A percentile compares a stretch with the other conserved stretches of the same genome.
Conservation (phyloP, 2,329 filamentous ascomycete species). For the Aspergillus brasiliensis region DNA sequence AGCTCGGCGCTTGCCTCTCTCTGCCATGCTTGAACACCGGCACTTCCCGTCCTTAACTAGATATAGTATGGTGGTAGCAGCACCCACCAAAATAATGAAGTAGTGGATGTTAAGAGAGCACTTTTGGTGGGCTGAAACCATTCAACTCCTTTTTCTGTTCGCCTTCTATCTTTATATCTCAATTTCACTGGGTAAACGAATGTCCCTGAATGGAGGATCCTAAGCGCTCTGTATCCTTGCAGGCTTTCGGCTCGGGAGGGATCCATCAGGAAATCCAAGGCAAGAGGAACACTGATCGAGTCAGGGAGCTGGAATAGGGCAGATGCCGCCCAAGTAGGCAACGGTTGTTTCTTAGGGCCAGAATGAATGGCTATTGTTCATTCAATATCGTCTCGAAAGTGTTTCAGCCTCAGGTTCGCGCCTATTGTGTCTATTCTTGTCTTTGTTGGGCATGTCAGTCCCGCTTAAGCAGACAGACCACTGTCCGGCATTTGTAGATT, state of each 20-base stretch:
- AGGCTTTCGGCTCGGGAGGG: background rate
- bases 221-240: background rate
- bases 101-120: too few species aligned
- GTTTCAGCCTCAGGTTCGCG: slow-evolving; percentile 23
- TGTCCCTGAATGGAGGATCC: too few species aligned
- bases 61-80: too few species aligned
- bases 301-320: background rate
- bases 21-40: too few species aligned
- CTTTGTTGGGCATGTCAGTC: slow-evolving; percentile 15
- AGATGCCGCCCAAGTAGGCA: slow-evolving; percentile 7
- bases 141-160: too few species aligned
- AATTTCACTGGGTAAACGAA: too few species aligned
- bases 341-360: background rate
- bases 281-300: background rate
- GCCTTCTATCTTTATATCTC: too few species aligned
- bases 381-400: slow-evolving; percentile 15
- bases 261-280: background rate
- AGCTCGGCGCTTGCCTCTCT: too few species aligned
- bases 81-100: too few species aligned
- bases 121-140: too few species aligned
- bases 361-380: slow-evolving; percentile 20
- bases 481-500: background rate
- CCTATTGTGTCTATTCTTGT: slow-evolving; percentile 22
- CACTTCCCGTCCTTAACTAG: too few species aligned
- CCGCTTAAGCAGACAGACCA: background rate